A percentile compares a stretch with the other conserved stretches of the same genome.
Conservation (phyloP, 1,284 basidiomycete genomes). For the Ganoderma multipileum region DNA sequence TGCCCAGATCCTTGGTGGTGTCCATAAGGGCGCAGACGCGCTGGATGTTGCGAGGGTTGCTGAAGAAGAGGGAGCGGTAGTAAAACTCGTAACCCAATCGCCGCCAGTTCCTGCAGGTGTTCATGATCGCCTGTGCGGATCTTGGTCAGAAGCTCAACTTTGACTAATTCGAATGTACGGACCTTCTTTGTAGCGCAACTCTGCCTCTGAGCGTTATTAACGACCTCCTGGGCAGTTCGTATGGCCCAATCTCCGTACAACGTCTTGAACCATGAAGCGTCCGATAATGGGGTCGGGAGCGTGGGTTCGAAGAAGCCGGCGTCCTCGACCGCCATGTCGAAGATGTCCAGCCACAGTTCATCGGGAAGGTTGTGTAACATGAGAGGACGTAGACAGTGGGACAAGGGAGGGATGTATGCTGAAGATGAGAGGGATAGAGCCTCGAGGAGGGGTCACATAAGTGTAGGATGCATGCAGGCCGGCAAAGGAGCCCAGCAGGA, state of each 20-base stretch:
- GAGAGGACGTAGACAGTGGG: not conserved
- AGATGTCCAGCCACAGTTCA: conserved; percentile 73
- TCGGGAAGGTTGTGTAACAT: conserved; percentile 54
- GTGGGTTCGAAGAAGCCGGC: conserved; percentile 64
- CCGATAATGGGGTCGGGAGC: conserved; percentile 63
- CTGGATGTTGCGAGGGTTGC: conserved; percentile 57
- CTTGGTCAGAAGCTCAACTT: conserved; percentile 7
- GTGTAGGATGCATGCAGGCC: conserved; percentile 7
- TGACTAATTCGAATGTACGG: conserved; percentile 14
- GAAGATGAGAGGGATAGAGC: conserved; percentile 1
- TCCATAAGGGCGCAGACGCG: conserved; percentile 56
- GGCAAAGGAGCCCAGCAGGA: not conserved
- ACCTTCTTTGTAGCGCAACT: conserved; percentile 74
- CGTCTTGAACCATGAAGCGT: conserved; percentile 65
- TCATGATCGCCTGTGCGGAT: conserved; percentile 60
- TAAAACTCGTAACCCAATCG: conserved; percentile 65
- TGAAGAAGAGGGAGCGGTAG: conserved; percentile 69
- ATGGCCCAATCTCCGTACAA: conserved; percentile 59
- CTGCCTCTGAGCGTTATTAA: conserved; percentile 59
- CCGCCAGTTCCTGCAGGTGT: conserved; percentile 54
- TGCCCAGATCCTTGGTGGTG: conserved; percentile 58
- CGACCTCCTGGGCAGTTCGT: conserved; percentile 60
- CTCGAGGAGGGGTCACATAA: conserved; percentile 16
- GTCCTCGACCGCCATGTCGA: conserved; percentile 71
- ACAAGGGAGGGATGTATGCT: not conserved